Evolutionary conservation across 805 yeast genomes (phyloP).

Genomic region (Ogataea siamensis): DNA sequence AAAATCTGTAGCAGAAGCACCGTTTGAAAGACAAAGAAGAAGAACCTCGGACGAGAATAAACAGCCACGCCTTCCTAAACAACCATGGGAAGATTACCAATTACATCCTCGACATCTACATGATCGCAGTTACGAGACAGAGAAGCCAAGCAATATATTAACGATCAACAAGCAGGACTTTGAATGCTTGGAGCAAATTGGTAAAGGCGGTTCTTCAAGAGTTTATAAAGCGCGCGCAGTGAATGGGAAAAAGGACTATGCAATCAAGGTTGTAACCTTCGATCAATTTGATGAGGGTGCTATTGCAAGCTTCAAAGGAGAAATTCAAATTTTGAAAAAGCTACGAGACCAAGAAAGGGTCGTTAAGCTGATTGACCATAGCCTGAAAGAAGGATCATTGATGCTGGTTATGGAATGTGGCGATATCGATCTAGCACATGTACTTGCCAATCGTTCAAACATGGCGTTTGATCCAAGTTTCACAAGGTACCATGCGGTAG

Average conservation of each 20-base stretch:
- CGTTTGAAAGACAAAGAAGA: too few relatives aligned
- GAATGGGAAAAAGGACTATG: conserved; percentile 56
- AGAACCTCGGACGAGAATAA: conserved; percentile 2
- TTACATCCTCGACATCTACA: neutral
- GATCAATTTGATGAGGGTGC: conserved; percentile 79
- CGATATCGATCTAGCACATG: conserved; percentile 83
- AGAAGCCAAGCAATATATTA: conserved; percentile 17
- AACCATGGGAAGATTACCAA: conserved; percentile 1
- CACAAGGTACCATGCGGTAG: conserved; percentile 75
- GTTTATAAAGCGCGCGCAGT: conserved; percentile 72
- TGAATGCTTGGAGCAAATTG: conserved; percentile 74
- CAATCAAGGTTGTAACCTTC: conserved; percentile 76
- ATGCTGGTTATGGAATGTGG: conserved; percentile 92
- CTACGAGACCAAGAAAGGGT: conserved; percentile 66
- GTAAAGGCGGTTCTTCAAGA: conserved; percentile 90
- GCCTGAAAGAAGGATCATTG: conserved; percentile 61
- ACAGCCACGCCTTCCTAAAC: neutral
- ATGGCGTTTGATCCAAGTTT: conserved; percentile 67
- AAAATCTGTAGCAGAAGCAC: too few relatives aligned
- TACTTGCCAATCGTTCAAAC: conserved; percentile 55
- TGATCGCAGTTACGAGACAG: conserved; percentile 4
- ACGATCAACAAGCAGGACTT: conserved; percentile 60
- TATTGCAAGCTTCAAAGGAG: conserved; percentile 81
- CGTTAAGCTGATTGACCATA: conserved; percentile 72
- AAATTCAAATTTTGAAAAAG: conserved; percentile 68